phyloP scores from a whole-genome alignment of 164 flowering plant species.

The Chimonanthus praecox region DNA sequence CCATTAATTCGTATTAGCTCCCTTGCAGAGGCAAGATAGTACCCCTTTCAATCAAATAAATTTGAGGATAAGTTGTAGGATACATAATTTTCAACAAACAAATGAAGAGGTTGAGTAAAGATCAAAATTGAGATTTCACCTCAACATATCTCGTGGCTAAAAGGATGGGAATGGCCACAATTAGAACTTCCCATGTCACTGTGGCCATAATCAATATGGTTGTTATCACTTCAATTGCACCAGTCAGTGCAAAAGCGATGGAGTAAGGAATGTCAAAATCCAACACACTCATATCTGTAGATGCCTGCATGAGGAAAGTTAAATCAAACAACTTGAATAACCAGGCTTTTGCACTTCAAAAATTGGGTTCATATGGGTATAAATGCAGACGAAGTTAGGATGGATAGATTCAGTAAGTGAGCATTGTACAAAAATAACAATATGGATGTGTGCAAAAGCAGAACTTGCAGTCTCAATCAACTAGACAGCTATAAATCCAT shows the following conservation, averaged over 20 bases:
- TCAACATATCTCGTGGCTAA: slow-evolving; percentile 50
- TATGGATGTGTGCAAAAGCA: no score
- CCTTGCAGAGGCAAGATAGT: slow-evolving; percentile 65
- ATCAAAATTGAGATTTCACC: slow-evolving; percentile 30
- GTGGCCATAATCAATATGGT: slow-evolving; percentile 53
- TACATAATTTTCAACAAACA: neutral
- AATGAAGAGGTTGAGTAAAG: neutral
- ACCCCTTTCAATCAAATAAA: slow-evolving; percentile 31
- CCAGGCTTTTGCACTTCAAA: neutral
- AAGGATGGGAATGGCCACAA: slow-evolving; percentile 49
- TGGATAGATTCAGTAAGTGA: no score
- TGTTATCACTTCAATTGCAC: slow-evolving; percentile 32
- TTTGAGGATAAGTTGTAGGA: neutral
- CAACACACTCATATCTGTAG: slow-evolving; percentile 71
- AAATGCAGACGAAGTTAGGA: neutral
- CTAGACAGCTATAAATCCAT: no score
- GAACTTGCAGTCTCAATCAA: no score
- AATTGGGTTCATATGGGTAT: neutral
- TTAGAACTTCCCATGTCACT: slow-evolving; percentile 85
- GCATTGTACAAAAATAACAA: no score
- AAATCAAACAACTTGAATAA: neutral
- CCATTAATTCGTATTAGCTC: slow-evolving; percentile 79
- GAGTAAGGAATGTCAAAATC: slow-evolving; percentile 75
- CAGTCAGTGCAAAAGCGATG: slow-evolving; percentile 32
- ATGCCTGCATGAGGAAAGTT: slow-evolving; percentile 44